A percentile compares a stretch with the other conserved stretches of the same genome.
Conservation (phyloP, 2,329 filamentous ascomycete species). For the Berkeleyomyces basicola region DNA sequence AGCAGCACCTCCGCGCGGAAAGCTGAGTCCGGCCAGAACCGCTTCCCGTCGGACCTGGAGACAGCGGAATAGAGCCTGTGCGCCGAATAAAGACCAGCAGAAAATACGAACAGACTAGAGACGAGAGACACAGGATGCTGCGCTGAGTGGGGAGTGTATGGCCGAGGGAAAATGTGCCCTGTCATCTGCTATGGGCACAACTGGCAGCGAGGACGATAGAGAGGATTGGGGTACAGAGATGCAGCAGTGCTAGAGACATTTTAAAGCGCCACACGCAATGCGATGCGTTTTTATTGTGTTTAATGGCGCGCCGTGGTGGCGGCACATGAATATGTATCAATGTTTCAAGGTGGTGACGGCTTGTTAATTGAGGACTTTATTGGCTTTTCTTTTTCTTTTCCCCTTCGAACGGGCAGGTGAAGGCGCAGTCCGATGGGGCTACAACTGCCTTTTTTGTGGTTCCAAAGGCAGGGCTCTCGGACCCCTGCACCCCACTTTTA, state of each 20-base stretch:
- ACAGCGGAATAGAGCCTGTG: not conserved
- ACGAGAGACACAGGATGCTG: not conserved
- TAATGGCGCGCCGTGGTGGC: too few relatives aligned
- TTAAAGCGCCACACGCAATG: too few relatives aligned
- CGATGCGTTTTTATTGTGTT: too few relatives aligned
- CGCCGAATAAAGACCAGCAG: not conserved
- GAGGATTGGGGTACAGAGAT: too few relatives aligned
- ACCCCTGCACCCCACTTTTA: not conserved
- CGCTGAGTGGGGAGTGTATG: too few relatives aligned
- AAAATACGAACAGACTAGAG: not conserved
- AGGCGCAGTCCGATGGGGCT: constrained; percentile 1
- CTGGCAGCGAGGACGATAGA: too few relatives aligned
- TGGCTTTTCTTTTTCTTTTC: not conserved
- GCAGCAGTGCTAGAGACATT: too few relatives aligned
- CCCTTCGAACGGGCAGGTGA: not conserved
- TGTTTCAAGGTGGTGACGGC: too few relatives aligned
- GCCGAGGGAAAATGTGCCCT: too few relatives aligned
- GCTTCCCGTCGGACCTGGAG: constrained; percentile 2
- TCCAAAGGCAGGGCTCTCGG: not conserved
- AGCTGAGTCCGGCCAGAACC: not conserved
- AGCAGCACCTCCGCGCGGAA: not conserved
- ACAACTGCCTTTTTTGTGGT: constrained; percentile 10
- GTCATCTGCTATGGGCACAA: too few relatives aligned
- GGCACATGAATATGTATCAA: too few relatives aligned
- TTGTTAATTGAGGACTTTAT: not conserved